Evolutionary conservation across 1,284 basidiomycete genomes (phyloP).

Genomic region (Apiotrichum siamense): DNA sequence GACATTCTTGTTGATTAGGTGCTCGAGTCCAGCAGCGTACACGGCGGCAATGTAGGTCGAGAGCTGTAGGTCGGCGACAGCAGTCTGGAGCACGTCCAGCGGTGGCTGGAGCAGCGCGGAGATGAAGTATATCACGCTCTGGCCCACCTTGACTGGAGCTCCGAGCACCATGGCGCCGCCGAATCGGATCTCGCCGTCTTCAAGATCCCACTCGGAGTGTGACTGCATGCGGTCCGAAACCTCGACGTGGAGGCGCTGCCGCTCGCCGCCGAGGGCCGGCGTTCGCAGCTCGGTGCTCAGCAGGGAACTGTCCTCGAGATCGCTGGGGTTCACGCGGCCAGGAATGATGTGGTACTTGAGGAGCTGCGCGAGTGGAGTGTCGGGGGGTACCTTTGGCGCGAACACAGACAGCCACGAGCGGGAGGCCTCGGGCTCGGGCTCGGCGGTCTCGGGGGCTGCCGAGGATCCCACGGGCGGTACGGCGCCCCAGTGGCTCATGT

Average conservation of each 20-base stretch:
- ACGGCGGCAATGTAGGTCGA: slow-evolving; percentile 86
- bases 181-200: slow-evolving; percentile 63
- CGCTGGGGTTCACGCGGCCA: slow-evolving; percentile 62
- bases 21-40: slow-evolving; percentile 74
- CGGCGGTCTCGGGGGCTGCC: not conserved
- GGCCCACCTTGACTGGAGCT: slow-evolving; percentile 58
- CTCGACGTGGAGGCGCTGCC: slow-evolving; percentile 69
- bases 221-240: slow-evolving; percentile 48
- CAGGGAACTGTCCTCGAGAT: slow-evolving; percentile 66
- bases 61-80: slow-evolving; percentile 72
- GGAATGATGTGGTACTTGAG: slow-evolving; percentile 77
- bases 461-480: too few species aligned
- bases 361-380: slow-evolving; percentile 36
- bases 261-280: slow-evolving; percentile 58
- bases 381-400: slow-evolving; percentile 6
- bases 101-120: slow-evolving; percentile 78
- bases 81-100: slow-evolving; percentile 69
- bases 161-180: slow-evolving; percentile 76
- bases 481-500: not conserved
- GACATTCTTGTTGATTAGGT: slow-evolving; percentile 60
- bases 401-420: not conserved
- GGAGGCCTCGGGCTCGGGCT: not conserved
- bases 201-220: slow-evolving; percentile 46
- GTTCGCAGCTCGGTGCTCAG: slow-evolving; percentile 72
- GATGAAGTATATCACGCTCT: slow-evolving; percentile 83